Percentiles rank a stretch among this genome's conserved stretches.
phyloP scores from a whole-genome alignment of 768 basidiomycete species.

The Daedalea quercina region DNA sequence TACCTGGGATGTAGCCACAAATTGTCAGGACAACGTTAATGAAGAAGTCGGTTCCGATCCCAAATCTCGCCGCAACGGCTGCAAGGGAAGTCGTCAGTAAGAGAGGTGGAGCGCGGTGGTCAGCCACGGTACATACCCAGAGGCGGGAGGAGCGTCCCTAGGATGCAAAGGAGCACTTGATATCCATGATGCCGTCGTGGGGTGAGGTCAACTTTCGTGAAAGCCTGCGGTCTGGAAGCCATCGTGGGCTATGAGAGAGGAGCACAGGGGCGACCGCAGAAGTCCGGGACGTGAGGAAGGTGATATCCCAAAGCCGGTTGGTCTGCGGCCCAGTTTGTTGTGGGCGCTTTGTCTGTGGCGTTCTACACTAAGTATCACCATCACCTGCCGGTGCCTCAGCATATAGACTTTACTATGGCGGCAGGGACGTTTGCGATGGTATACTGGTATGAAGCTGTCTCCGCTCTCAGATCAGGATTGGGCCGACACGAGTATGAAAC shows the following conservation, averaged over 20 bases:
- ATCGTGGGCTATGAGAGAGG: background rate
- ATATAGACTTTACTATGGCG: too few relatives aligned
- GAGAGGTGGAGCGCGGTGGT: background rate
- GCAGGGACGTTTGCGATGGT: too few relatives aligned
- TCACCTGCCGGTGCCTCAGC: too few relatives aligned
- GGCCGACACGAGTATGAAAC: too few relatives aligned
- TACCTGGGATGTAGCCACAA: slow-evolving; percentile 86
- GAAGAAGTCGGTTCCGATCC: slow-evolving; percentile 88
- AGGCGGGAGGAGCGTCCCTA: slow-evolving; percentile 89
- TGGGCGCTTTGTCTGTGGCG: slow-evolving; percentile 1
- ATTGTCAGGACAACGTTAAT: slow-evolving; percentile 85
- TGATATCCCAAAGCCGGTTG: background rate
- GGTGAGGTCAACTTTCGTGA: slow-evolving; percentile 51
- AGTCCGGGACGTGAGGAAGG: too few relatives aligned
- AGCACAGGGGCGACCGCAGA: too few relatives aligned
- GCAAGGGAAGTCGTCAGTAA: slow-evolving; percentile 4
- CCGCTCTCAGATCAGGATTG: too few relatives aligned
- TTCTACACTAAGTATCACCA: too few relatives aligned
- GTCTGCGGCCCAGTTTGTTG: background rate
- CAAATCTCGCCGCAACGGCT: slow-evolving; percentile 94
- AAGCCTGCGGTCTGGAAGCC: slow-evolving; percentile 5
- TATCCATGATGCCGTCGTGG: slow-evolving; percentile 80
- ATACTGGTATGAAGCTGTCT: too few relatives aligned
- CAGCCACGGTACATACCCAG: slow-evolving; percentile 47
- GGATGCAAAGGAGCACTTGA: slow-evolving; percentile 71